A percentile compares a stretch with the other conserved stretches of the same genome.
These are phyloP conservation scores for Eucalyptus grandis DNA, from an alignment of 345 rosid species.

Conservation along the genomic window DNA sequence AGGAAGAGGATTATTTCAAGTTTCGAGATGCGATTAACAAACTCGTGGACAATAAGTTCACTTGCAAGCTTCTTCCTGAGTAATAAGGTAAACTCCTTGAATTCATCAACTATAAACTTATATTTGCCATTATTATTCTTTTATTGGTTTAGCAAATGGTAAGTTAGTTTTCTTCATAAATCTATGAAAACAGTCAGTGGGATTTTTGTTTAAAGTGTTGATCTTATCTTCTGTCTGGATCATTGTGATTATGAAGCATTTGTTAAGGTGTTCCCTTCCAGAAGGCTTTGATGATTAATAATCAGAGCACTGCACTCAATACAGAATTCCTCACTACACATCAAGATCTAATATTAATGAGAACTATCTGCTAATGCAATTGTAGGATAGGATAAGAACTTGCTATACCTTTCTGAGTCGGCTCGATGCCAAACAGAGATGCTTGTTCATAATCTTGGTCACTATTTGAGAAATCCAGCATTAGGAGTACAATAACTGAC, in stretches of 20 bases:
- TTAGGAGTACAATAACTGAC: background rate
- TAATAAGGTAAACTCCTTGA: constrained; percentile 19
- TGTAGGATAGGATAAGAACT: background rate
- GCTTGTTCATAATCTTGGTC: background rate
- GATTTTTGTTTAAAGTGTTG: background rate
- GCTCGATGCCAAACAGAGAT: background rate
- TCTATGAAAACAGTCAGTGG: background rate
- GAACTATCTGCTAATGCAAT: background rate
- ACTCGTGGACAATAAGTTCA: constrained; percentile 43
- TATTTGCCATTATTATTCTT: background rate
- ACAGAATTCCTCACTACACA: background rate
- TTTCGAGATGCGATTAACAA: constrained; percentile 51
- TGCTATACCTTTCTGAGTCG: background rate
- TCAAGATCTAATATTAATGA: background rate
- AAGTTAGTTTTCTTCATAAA: background rate
- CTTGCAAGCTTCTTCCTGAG: constrained; percentile 30
- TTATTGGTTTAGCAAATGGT: background rate
- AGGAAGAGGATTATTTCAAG: constrained; percentile 61
- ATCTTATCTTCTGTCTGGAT: background rate
- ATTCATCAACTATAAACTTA: background rate
- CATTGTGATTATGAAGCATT: background rate
- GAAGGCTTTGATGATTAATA: background rate
- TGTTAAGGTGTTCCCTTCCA: background rate
- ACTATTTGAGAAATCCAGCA: background rate
- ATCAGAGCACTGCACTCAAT: background rate